Evolutionary conservation across 177 flowering plant genomes (phyloP), one percentile per base, ranked within the genome.

Genomic region (Tripterygium wilfordii): DNA sequence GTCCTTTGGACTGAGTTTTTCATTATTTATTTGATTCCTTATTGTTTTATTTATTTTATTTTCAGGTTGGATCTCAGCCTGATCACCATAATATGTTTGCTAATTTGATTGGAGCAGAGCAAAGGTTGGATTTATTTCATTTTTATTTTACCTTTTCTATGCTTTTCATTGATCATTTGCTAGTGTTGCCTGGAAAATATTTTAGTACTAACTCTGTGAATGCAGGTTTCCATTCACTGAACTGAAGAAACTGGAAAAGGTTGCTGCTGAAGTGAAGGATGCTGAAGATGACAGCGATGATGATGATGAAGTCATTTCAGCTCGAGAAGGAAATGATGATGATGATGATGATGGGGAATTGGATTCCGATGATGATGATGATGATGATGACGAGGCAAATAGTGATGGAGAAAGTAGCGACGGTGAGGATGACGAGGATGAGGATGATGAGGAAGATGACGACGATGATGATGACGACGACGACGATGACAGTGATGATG

Each of bases 171-270:
- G 9, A 49, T 48, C 8, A n/a, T n/a, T 18, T 0, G 6, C 24
- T 10, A 23, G 22, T 50, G 36, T n/a, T n/a, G n/a, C n/a, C n/a
- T n/a, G 13, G 10, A 31, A 52, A 30, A 12, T 8, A 13, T 24
- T 13, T 25, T 19, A 5, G 12, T 35, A 21, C 8, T 29, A 31
- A 14, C 12, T 46, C 20, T 17, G 20, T 19, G 18, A 45, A 23
- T 45, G 42, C n/a, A 36, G 68, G 36, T 53, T 64, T 50, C 60
- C 53, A 12, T 44, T 49, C 28, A 25, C 45, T n/a, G 62, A 63
- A 9, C 58, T 36, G n/a, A 48, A 28, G 16, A 42, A 24, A 58
- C 49, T 33, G 39, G 7, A 58, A 32, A 17, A 23, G 30, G 28
- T 58, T 24, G 53, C 15, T 38, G 42, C 48, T 19, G 54, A 64